A percentile compares a stretch with the other conserved stretches of the same genome.
phyloP scores from a whole-genome alignment of 768 basidiomycete species.

The Mycena leptocephala region DNA sequence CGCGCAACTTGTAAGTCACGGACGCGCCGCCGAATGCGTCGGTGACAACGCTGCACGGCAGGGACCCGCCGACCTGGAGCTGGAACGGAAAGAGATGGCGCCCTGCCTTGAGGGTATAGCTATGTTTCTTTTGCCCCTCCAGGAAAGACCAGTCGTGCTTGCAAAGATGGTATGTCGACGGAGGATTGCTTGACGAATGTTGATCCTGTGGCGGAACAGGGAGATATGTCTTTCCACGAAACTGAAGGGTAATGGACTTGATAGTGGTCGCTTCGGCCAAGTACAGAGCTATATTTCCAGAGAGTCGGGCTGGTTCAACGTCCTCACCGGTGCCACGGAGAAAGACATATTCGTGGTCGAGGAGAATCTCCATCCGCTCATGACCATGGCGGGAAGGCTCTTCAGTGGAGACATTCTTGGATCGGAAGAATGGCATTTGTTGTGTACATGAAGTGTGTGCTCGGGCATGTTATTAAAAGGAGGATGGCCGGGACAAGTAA shows the following conservation, averaged over 20 bases:
- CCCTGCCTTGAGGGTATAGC: constrained; percentile 95
- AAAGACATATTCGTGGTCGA: constrained; percentile 79
- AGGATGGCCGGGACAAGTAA: too few relatives aligned
- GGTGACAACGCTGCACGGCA: constrained; percentile 85
- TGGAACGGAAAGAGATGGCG: constrained; percentile 95
- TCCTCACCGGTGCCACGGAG: constrained; percentile 88
- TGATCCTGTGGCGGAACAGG: constrained; percentile 72
- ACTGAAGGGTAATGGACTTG: constrained; percentile 87
- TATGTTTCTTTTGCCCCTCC: constrained; percentile 82
- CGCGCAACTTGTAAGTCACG: constrained; percentile 91
- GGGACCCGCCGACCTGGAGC: constrained; percentile 86
- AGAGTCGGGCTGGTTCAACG: constrained; percentile 85
- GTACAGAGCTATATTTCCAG: constrained; percentile 85
- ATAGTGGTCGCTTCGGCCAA: constrained; percentile 87
- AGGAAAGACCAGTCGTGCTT: constrained; percentile 95
- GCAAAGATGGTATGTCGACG: constrained; percentile 76
- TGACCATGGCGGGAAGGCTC: background rate
- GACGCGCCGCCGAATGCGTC: constrained; percentile 71
- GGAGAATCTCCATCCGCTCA: constrained; percentile 76
- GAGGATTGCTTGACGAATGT: constrained; percentile 65
- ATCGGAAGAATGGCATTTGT: constrained; percentile 31
- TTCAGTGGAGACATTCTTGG: background rate
- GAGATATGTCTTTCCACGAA: constrained; percentile 86
- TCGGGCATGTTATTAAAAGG: too few relatives aligned
- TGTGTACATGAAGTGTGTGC: too few relatives aligned